Percentiles rank a stretch among this genome's conserved stretches.
Conservation (phyloP, 2,329 filamentous ascomycete species). For the Penicillium sp. region DNA sequence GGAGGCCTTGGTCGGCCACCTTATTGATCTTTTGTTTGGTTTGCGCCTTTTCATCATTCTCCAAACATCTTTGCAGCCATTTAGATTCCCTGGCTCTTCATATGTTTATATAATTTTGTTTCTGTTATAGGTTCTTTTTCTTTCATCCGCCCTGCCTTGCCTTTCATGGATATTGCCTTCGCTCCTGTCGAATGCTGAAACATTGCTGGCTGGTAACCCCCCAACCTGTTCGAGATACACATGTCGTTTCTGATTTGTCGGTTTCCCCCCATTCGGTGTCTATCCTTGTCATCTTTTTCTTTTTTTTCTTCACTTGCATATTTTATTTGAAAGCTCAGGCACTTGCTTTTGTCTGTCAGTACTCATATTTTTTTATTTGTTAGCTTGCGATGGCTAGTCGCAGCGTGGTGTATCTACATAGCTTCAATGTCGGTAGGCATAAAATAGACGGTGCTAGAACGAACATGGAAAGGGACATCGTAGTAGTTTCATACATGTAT, state of each 20-base stretch:
- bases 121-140: background rate
- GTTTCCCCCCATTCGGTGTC: conserved; percentile 9
- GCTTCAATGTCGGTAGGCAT: conserved; percentile 15
- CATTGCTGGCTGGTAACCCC: background rate
- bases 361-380: background rate
- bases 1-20: conserved; percentile 35
- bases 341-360: background rate
- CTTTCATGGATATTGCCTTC: background rate
- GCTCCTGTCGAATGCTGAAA: background rate
- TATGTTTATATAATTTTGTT: conserved; percentile 19
- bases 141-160: background rate
- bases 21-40: conserved; percentile 23
- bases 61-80: background rate
- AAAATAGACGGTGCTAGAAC: conserved; percentile 21
- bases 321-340: conserved; percentile 5
- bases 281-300: conserved; percentile 10
- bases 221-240: background rate
- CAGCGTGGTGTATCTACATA: conserved; percentile 17
- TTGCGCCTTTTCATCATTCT: conserved; percentile 9
- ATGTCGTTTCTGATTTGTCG: conserved; percentile 2
- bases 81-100: conserved; percentile 12
- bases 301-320: conserved; percentile 8
- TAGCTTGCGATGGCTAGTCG: background rate
- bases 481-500: background rate
- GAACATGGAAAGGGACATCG: background rate